A percentile compares a stretch with the other conserved stretches of the same genome.
phyloP scores from a whole-genome alignment of 257 asterid genomes.

The Gentiana straminea region DNA sequence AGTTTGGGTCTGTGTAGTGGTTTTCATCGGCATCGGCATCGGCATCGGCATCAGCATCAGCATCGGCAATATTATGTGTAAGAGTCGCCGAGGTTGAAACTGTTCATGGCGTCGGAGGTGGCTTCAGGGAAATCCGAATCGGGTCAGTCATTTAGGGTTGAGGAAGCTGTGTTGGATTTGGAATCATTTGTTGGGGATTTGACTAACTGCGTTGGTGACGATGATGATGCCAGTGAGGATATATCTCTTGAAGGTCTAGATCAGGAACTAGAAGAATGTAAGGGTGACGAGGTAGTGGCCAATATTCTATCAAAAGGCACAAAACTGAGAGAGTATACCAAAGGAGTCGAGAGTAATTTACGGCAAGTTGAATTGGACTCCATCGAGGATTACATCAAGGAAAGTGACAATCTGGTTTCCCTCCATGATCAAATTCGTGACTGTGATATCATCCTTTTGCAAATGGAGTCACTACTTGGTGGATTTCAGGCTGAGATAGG shows the following conservation, averaged over 20 bases:
- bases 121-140: no score
- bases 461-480: slow-evolving; percentile 90
- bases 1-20: no score
- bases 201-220: slow-evolving; percentile 35
- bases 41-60: no score
- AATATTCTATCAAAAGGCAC: slow-evolving; percentile 85
- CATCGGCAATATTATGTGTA: no score
- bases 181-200: slow-evolving; percentile 73
- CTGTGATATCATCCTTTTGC: slow-evolving; percentile 84
- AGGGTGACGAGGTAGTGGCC: slow-evolving; percentile 88
- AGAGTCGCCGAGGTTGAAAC: no score
- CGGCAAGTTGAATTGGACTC: slow-evolving; percentile 85
- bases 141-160: not conserved
- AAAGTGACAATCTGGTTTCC: slow-evolving; percentile 92
- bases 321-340: slow-evolving; percentile 73
- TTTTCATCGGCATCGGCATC: no score
- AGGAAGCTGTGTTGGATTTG: slow-evolving; percentile 38
- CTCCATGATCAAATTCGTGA: slow-evolving; percentile 96
- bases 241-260: slow-evolving; percentile 84
- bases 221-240: slow-evolving; percentile 75
- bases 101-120: no score
- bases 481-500: slow-evolving; percentile 98
- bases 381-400: slow-evolving; percentile 95
- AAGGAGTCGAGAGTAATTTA: slow-evolving; percentile 86
- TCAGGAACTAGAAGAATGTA: slow-evolving; percentile 89